Base-by-base conservation (phyloP, 805 yeast genomes). In the Metschnikowia picachoensis region DNA sequence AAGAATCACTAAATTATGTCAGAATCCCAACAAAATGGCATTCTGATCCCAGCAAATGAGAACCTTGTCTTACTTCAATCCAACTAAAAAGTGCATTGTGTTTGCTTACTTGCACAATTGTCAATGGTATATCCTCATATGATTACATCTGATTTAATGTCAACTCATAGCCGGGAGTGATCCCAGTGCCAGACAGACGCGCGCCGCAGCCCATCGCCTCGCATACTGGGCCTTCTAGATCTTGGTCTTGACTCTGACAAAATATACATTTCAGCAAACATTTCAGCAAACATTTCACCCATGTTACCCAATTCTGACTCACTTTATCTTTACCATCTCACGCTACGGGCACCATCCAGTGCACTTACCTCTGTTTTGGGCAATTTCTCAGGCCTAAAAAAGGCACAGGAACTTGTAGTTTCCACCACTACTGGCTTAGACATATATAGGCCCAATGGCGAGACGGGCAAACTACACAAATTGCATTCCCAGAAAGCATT, bases 271-370 rank as follows among this genome's bases (percentile, higher is more conserved):
- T 30, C 32, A 30, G 12, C 32, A 30, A 30, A 12, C 11, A 30
- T 30, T 30, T 30, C 31, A 12, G 31, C 31, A 9, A n/a, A n/a
- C 9, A 2, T 14, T 13, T 2, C n/a, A 12, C 4, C 30, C 14
- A 52, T 52, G 55, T 47, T 49, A 15, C 50, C 43, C 17, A 39
- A 28, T 7, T 37, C 43, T 13, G 53, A 49, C 43, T 31, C 52
- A 9, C 58, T 83, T 31, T 73, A 65, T 43, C 70, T 89, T 30
- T 89, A 87, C 65, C 77, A 87, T 55, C 70, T 86, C 49, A 87
- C 96, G 8, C 69, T 89, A n/a, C 76, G 76, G 52, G 72, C 68
- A 8, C 83, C 91, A 3, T 62, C 81, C 6, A 73, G 81, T 35
- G 72, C 81, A 3, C 61, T 75, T 6, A 63, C 64, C 30, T 74